Conservation (phyloP, 306 rosid genomes). For the Pachyrhizus erosus region DNA sequence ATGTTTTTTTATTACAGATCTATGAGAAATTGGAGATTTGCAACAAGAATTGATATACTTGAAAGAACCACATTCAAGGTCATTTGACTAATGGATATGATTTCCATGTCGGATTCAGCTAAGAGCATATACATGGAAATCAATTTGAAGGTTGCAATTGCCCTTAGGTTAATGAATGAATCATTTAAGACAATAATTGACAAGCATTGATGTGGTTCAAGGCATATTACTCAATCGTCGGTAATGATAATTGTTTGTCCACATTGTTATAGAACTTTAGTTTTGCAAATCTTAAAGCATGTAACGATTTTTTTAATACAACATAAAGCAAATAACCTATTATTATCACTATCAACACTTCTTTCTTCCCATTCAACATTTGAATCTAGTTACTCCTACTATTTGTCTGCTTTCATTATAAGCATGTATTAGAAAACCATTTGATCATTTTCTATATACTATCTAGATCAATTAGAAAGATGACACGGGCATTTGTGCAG, state of each 20-base stretch:
- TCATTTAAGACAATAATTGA: constrained; percentile 41
- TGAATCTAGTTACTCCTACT: background rate
- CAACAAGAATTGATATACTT: background rate
- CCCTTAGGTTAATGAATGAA: constrained; percentile 39
- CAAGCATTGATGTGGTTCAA: constrained; percentile 31
- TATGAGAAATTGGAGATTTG: constrained; percentile 40
- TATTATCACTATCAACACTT: background rate
- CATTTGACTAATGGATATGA: constrained; percentile 16
- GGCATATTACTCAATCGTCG: constrained; percentile 34
- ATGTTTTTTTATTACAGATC: constrained; percentile 8
- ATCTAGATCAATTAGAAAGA: constrained; percentile 46
- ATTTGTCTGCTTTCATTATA: background rate
- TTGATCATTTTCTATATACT: constrained; percentile 3
- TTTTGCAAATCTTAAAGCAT: no score
- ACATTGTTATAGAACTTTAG: no score
- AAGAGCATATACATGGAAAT: background rate
- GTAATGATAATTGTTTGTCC: constrained; percentile 29
- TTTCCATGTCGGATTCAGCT: background rate
- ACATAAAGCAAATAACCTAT: no score
- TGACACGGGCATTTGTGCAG: constrained; percentile 44
- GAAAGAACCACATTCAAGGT: constrained; percentile 45
- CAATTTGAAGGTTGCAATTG: constrained; percentile 49
- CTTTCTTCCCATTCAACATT: background rate
- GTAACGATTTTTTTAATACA: no score
- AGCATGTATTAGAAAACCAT: background rate